These are phyloP conservation scores for Coemansia sp. DNA, from an alignment of 192 early-diverging fungal species.

Conservation along the genomic window DNA sequence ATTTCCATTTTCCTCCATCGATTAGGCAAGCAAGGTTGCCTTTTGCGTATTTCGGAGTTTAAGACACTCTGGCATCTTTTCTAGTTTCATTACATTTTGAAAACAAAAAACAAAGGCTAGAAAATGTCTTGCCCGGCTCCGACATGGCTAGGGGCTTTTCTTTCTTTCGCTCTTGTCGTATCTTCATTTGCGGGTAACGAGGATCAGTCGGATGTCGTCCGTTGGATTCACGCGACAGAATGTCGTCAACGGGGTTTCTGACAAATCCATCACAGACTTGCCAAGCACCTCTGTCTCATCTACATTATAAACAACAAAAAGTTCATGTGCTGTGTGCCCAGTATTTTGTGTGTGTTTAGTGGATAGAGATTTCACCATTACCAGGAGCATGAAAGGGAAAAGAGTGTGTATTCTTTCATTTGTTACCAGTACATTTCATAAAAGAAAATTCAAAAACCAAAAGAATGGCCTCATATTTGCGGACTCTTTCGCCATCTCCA, in stretches of 20 bases:
- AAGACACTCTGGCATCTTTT: too few relatives aligned
- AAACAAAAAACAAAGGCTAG: neutral
- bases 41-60: too few relatives aligned
- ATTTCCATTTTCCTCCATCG: too few relatives aligned
- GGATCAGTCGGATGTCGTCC: conserved; percentile 42
- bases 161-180: neutral
- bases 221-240: conserved; percentile 39
- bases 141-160: neutral
- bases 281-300: conserved; percentile 43
- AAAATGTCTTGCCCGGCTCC: neutral
- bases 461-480: neutral
- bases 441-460: neutral
- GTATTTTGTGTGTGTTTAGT: too few relatives aligned
- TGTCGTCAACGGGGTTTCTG: conserved; percentile 31
- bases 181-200: conserved; percentile 46
- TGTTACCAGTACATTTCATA: neutral
- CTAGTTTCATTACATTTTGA: neutral
- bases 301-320: conserved; percentile 5
- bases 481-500: conserved; percentile 1
- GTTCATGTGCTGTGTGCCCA: too few relatives aligned
- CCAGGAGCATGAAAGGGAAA: neutral
- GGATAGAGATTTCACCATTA: neutral
- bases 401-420: neutral
- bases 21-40: too few relatives aligned
- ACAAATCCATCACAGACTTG: conserved; percentile 46